These are phyloP conservation scores for Paraleonurus japonicus DNA, from an alignment of 257 asterid species.

Conservation along the genomic window DNA sequence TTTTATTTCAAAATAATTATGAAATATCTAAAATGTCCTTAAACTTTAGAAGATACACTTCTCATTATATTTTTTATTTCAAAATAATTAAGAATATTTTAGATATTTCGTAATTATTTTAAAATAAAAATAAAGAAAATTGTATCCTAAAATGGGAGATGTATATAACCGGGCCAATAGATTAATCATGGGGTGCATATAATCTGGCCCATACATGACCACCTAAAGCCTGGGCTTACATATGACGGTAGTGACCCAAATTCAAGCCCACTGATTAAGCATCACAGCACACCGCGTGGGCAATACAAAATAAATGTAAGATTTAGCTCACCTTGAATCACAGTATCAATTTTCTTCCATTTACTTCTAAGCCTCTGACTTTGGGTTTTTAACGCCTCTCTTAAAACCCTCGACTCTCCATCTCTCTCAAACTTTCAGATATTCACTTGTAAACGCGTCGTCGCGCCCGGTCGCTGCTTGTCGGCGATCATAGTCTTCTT, in stretches of 20 bases:
- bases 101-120: no score
- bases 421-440: background rate
- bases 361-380: background rate
- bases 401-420: constrained; percentile 36
- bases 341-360: constrained; percentile 5
- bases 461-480: constrained; percentile 39
- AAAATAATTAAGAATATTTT: no score
- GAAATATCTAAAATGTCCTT: no score
- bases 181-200: no score
- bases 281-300: background rate
- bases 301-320: background rate
- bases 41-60: no score
- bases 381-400: background rate
- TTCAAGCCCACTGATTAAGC: background rate
- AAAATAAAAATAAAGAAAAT: no score
- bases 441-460: constrained; percentile 29
- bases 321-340: background rate
- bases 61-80: no score
- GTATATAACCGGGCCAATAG: no score
- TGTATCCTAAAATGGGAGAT: no score
- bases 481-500: constrained; percentile 34
- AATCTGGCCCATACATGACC: no score
- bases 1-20: no score
- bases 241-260: constrained; percentile 16
- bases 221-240: background rate